Percentiles rank a stretch among this genome's conserved stretches.
phyloP scores from a whole-genome alignment of 2,329 filamentous ascomycete genomes.

The Cladosporium sp. region DNA sequence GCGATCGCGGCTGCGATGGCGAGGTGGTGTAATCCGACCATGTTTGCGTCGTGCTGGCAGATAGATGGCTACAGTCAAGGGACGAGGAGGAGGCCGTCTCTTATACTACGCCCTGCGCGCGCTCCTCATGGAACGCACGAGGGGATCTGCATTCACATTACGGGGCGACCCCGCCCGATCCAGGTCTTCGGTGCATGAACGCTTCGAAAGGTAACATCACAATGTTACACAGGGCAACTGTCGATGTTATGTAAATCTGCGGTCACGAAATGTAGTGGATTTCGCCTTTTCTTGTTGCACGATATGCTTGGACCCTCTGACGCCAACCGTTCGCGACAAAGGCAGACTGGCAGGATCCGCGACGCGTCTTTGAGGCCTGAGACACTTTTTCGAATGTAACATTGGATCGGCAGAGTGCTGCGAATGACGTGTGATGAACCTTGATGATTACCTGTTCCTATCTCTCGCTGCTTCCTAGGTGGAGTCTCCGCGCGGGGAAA shows the following conservation, averaged over 20 bases:
- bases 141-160: neutral
- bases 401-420: neutral
- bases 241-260: neutral
- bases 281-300: too few relatives aligned
- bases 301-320: too few relatives aligned
- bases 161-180: neutral
- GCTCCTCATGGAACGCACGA: neutral
- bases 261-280: too few relatives aligned
- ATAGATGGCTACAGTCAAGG: neutral
- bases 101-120: neutral
- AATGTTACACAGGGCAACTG: neutral
- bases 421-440: neutral
- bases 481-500: neutral
- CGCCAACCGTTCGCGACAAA: too few relatives aligned
- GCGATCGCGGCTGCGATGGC: neutral
- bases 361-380: neutral
- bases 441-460: conserved; percentile 2
- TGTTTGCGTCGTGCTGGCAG: neutral
- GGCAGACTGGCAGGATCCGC: neutral
- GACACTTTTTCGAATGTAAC: neutral
- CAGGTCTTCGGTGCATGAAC: neutral
- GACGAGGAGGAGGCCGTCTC: neutral
- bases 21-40: neutral
- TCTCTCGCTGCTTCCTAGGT: neutral
- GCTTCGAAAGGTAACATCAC: neutral